A percentile compares a stretch with the other conserved stretches of the same genome.
Conservation (phyloP, 208 protist species). For the Trypanosoma vivax region DNA sequence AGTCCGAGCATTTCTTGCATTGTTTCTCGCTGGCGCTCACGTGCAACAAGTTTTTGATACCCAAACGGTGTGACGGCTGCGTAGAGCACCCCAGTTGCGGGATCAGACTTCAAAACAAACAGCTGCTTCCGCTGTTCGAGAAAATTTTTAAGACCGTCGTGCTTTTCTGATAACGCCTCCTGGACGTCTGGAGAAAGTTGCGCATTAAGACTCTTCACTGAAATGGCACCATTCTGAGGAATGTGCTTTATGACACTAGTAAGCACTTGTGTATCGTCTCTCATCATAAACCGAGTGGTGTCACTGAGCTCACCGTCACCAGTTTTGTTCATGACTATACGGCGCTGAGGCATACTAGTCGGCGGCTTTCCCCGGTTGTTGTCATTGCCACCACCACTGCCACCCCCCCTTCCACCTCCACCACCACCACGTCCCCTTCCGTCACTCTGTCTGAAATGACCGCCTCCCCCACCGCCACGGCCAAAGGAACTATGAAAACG, state of each 20-base stretch:
- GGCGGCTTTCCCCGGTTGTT: neutral
- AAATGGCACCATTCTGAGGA: conserved; percentile 49
- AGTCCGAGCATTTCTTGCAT: conserved; percentile 75
- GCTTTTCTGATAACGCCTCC: conserved; percentile 72
- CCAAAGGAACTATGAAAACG: conserved; percentile 9
- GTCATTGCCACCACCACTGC: neutral
- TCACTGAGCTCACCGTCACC: conserved; percentile 49
- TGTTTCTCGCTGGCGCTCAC: conserved; percentile 51
- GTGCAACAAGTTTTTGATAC: conserved; percentile 38
- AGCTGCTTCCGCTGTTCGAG: conserved; percentile 68
- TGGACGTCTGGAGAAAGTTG: conserved; percentile 44
- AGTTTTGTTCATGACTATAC: conserved; percentile 30
- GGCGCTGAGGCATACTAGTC: neutral
- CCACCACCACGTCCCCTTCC: conserved; percentile 12
- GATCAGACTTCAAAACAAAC: conserved; percentile 51
- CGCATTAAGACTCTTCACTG: conserved; percentile 57
- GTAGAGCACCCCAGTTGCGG: conserved; percentile 47
- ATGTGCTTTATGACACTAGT: conserved; percentile 47
- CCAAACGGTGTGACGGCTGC: conserved; percentile 60
- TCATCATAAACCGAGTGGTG: conserved; percentile 49
- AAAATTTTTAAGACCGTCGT: conserved; percentile 60
- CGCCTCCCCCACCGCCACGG: conserved; percentile 6
- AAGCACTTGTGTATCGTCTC: conserved; percentile 59
- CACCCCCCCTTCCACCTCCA: neutral
- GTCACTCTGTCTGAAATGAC: conserved; percentile 1